A percentile compares a stretch with the other conserved stretches of the same genome.
phyloP scores from a whole-genome alignment of 345 rosid species.

The Brassica juncea region DNA sequence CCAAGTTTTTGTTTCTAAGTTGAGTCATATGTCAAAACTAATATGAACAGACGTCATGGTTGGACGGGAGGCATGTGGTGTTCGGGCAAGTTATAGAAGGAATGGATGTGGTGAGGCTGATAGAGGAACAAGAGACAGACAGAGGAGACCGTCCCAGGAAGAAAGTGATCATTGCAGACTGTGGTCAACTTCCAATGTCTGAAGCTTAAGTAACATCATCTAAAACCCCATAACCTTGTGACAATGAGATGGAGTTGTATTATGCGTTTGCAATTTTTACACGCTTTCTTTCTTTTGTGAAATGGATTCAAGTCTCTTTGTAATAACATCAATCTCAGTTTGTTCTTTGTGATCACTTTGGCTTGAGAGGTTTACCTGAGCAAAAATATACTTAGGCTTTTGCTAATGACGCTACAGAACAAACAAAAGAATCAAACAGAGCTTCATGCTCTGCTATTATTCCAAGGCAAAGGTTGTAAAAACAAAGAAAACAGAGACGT shows the following conservation, averaged over 20 bases:
- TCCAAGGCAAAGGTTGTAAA: neutral
- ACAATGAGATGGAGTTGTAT: slow-evolving; percentile 9
- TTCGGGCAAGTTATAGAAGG: slow-evolving; percentile 97
- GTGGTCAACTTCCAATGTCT: slow-evolving; percentile 83
- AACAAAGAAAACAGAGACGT: neutral
- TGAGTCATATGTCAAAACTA: neutral
- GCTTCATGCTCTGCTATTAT: neutral
- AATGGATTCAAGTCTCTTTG: slow-evolving; percentile 9
- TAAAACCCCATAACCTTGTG: neutral
- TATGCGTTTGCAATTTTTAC: slow-evolving; percentile 23
- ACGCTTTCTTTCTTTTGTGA: slow-evolving; percentile 16
- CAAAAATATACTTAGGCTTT: neutral
- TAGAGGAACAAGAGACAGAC: slow-evolving; percentile 80
- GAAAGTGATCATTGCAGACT: slow-evolving; percentile 79
- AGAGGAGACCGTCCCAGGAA: slow-evolving; percentile 94
- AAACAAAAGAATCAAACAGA: neutral
- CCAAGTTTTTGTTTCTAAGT: neutral
- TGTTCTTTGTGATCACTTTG: neutral
- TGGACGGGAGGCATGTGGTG: slow-evolving; percentile 92
- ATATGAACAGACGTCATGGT: slow-evolving; percentile 86
- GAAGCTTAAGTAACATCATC: slow-evolving; percentile 42
- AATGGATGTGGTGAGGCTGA: slow-evolving; percentile 76
- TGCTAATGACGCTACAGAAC: neutral
- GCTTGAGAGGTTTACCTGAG: neutral
- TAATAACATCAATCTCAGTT: slow-evolving; percentile 17